phyloP scores from a whole-genome alignment of 2,329 filamentous ascomycete species.

The Arthrobotrys iridis region DNA sequence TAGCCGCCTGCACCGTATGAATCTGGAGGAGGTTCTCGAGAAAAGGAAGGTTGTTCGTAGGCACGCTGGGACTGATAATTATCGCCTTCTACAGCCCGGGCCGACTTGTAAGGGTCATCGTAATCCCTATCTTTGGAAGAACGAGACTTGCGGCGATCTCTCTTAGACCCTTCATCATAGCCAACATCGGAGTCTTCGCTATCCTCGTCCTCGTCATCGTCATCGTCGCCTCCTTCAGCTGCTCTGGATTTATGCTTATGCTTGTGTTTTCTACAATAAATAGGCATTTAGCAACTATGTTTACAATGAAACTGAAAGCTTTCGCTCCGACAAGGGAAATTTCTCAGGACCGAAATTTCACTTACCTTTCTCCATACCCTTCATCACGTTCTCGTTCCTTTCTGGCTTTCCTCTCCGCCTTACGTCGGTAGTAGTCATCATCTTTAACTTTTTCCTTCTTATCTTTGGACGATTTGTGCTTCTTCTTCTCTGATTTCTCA shows the following conservation, averaged over 20 bases:
- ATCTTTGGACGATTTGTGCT: conserved; percentile 52
- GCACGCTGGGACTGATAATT: conserved; percentile 12
- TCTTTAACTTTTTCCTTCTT: conserved; percentile 53
- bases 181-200: conserved; percentile 31
- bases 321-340: not conserved
- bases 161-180: conserved; percentile 18
- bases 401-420: conserved; percentile 39
- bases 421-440: conserved; percentile 51
- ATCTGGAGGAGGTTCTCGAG: not conserved
- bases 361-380: conserved; percentile 35
- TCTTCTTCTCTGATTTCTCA: conserved; percentile 34
- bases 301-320: not conserved
- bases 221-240: conserved; percentile 13
- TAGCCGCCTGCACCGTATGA: conserved; percentile 21
- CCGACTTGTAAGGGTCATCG: conserved; percentile 19
- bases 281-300: not conserved
- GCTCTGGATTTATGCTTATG: conserved; percentile 31
- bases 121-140: conserved; percentile 30
- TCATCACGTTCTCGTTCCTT: conserved; percentile 42
- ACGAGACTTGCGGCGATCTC: conserved; percentile 23
- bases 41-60: conserved; percentile 15
- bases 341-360: not conserved
- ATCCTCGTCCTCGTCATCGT: conserved; percentile 24
- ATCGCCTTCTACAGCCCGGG: conserved; percentile 1
- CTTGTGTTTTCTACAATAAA: conserved; percentile 30